phyloP scores from a whole-genome alignment of 73 alveolate genomes.

The Paraurostyla sp. region DNA sequence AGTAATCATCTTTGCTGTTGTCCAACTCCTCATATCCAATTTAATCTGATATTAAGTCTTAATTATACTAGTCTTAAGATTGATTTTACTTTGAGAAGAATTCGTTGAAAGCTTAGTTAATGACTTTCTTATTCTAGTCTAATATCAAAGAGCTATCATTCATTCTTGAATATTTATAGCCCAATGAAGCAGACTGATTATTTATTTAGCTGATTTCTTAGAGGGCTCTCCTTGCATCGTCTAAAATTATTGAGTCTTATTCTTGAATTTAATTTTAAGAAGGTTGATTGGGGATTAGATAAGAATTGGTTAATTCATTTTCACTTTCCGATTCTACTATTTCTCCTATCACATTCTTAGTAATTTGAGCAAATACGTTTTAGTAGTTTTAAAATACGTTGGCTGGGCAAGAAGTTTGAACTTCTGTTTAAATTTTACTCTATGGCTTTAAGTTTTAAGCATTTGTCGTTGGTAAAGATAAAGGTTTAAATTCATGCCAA shows the following conservation, averaged over 20 bases:
- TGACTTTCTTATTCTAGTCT: neutral
- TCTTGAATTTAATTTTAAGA: too few relatives aligned
- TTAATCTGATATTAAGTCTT: neutral
- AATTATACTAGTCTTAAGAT: neutral
- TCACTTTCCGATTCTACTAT: conserved; percentile 12
- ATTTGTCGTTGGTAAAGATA: too few relatives aligned
- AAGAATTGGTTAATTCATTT: too few relatives aligned
- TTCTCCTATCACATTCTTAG: conserved; percentile 39
- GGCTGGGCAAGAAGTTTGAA: conserved; percentile 53
- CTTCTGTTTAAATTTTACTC: too few relatives aligned
- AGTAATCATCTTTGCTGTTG: neutral
- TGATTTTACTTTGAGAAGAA: neutral
- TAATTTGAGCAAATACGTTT: conserved; percentile 28
- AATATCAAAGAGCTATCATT: neutral
- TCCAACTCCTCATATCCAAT: too few relatives aligned
- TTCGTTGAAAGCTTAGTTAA: conserved; percentile 8
- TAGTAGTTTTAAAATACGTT: conserved; percentile 14
- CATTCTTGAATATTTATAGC: too few relatives aligned
- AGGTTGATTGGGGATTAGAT: too few relatives aligned
- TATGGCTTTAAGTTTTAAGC: too few relatives aligned
- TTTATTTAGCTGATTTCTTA: neutral
- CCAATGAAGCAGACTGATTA: too few relatives aligned
- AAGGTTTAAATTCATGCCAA: conserved; percentile 32
- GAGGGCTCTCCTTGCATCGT: neutral
- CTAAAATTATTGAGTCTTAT: neutral